Percentiles rank a stretch among this genome's conserved stretches.
Evolutionary conservation across 31 red algal species (phyloP).

Genomic region (Odonthalia washingtoniensis): DNA sequence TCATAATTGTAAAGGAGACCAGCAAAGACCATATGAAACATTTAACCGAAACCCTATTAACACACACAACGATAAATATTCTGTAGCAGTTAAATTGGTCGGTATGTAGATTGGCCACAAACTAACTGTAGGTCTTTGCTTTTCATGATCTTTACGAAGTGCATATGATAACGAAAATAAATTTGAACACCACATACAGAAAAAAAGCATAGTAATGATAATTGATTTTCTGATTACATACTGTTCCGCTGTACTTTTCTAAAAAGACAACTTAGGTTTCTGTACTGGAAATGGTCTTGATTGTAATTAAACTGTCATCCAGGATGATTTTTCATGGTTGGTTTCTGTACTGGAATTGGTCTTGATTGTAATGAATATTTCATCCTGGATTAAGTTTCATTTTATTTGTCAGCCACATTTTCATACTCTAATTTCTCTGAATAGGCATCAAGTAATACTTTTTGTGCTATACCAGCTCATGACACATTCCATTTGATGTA

Average conservation of each 20-base stretch:
- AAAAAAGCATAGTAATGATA: neutral
- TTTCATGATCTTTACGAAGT: neutral
- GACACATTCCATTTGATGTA: slow-evolving; percentile 58
- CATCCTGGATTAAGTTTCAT: slow-evolving; percentile 25
- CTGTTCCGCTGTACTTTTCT: neutral
- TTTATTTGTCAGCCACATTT: neutral
- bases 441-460: neutral
- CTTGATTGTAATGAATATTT: neutral
- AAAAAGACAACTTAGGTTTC: neutral
- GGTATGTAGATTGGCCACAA: slow-evolving; percentile 73
- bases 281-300: no score
- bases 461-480: neutral
- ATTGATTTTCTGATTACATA: neutral
- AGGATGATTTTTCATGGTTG: no score
- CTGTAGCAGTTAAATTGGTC: slow-evolving; percentile 21
- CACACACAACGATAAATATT: slow-evolving; percentile 52
- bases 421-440: neutral
- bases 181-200: neutral
- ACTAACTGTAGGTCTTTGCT: neutral
- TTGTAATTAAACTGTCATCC: no score
- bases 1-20: slow-evolving; percentile 39
- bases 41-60: slow-evolving; percentile 68
- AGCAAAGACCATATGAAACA: slow-evolving; percentile 57
- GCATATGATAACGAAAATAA: neutral
- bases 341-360: neutral